phyloP scores from a whole-genome alignment of 768 basidiomycete species.

The Udeniomyces megalosporus region DNA sequence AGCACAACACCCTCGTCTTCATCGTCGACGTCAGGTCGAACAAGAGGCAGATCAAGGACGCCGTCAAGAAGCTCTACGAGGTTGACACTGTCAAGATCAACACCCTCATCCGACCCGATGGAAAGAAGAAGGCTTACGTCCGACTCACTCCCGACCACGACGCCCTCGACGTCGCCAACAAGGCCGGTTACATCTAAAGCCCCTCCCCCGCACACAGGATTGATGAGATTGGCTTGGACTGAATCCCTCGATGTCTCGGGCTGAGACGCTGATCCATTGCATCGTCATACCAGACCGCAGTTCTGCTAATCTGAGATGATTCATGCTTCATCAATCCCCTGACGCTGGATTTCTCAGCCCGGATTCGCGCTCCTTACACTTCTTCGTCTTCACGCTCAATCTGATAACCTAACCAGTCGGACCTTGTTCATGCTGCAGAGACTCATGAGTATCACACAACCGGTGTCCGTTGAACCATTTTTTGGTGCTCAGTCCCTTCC shows the following conservation, averaged over 20 bases:
- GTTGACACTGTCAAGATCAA: slow-evolving; percentile 92
- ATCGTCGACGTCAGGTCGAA: slow-evolving; percentile 87
- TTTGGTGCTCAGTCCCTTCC: slow-evolving; percentile 15
- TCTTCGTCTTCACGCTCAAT: too few species aligned
- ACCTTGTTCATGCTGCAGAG: too few species aligned
- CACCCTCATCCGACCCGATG: slow-evolving; percentile 98
- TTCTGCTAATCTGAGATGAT: neutral
- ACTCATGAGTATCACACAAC: too few species aligned
- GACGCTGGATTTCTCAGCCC: neutral
- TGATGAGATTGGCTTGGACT: neutral
- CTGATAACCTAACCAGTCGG: too few species aligned
- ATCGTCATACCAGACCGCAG: neutral
- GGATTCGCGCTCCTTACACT: neutral
- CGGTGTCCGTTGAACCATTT: slow-evolving; percentile 3
- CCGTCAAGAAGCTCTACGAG: slow-evolving; percentile 97
- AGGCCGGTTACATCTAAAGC: slow-evolving; percentile 18
- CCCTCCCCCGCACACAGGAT: neutral
- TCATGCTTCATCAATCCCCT: neutral
- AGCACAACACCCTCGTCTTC: slow-evolving; percentile 98
- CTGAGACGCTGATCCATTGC: too few species aligned
- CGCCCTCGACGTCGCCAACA: slow-evolving; percentile 87
- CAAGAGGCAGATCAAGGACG: slow-evolving; percentile 99
- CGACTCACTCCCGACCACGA: slow-evolving; percentile 89
- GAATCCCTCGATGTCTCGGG: too few species aligned
- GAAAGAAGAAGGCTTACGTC: slow-evolving; percentile 99